Percentiles rank a stretch among this genome's conserved stretches.
Conservation (phyloP, 495 filamentous ascomycete species). For the Clohesyomyces aquaticus region DNA sequence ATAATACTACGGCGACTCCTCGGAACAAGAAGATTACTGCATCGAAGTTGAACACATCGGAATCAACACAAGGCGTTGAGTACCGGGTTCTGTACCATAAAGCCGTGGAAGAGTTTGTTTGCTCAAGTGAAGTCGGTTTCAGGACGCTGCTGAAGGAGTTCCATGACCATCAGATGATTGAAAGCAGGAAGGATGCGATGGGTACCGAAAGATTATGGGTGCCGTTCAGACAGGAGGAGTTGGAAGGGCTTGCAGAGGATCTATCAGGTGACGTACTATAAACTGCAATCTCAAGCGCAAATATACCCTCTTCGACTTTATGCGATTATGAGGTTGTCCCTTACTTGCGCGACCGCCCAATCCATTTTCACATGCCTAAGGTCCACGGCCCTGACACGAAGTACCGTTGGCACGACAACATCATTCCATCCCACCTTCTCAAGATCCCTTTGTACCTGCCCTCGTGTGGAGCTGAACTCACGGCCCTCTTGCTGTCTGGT, state of each 20-base stretch:
- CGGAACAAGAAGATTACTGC: slow-evolving; percentile 23
- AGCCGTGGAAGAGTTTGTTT: slow-evolving; percentile 94
- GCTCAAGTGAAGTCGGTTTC: slow-evolving; percentile 94
- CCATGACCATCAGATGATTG: slow-evolving; percentile 96
- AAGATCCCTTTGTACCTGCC: too few relatives aligned
- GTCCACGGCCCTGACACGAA: too few relatives aligned
- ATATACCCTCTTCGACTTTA: background rate
- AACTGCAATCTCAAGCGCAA: background rate
- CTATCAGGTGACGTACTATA: slow-evolving; percentile 25
- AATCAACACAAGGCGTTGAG: slow-evolving; percentile 66
- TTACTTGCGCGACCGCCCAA: background rate
- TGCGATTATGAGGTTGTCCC: background rate
- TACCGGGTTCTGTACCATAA: slow-evolving; percentile 91
- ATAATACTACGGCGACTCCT: slow-evolving; percentile 44
- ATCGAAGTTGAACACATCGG: slow-evolving; percentile 5
- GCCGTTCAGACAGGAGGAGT: slow-evolving; percentile 83
- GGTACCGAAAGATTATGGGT: slow-evolving; percentile 85
- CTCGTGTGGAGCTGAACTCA: too few relatives aligned
- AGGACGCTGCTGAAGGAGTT: slow-evolving; percentile 93
- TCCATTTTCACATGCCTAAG: too few relatives aligned
- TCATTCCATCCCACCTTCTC: too few relatives aligned
- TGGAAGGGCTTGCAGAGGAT: slow-evolving; percentile 88
- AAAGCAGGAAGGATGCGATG: slow-evolving; percentile 77
- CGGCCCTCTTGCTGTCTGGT: too few relatives aligned
- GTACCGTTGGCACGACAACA: too few relatives aligned